These are phyloP conservation scores for Hortiboletus rubellus DNA, from an alignment of 1,284 basidiomycete genomes.

Conservation along the genomic window DNA sequence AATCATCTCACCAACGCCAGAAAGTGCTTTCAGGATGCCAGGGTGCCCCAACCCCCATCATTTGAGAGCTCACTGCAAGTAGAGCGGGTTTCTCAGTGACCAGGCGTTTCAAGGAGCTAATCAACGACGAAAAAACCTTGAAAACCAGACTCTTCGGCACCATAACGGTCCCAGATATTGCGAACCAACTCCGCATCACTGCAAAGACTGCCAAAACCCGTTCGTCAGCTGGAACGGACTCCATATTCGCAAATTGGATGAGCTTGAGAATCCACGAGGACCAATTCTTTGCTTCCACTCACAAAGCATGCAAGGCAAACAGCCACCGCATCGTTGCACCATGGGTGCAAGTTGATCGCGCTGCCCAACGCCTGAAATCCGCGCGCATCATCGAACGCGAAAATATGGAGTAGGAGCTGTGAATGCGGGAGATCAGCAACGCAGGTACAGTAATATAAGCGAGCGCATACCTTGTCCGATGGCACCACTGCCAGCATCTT, in stretches of 20 bases:
- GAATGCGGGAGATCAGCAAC: too few relatives aligned
- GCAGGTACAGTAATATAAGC: too few relatives aligned
- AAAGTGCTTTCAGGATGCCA: constrained; percentile 41
- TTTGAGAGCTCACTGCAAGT: constrained; percentile 77
- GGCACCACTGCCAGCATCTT: too few relatives aligned
- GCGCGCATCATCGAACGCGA: too few relatives aligned
- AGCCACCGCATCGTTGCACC: too few relatives aligned
- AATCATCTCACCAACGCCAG: constrained; percentile 72
- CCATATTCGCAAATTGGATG: neutral
- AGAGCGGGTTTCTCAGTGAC: constrained; percentile 85
- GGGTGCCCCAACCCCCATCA: constrained; percentile 73
- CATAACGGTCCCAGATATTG: constrained; percentile 80
- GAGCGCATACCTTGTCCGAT: too few relatives aligned
- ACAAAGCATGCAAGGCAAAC: too few relatives aligned
- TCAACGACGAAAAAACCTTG: constrained; percentile 77
- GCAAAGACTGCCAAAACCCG: constrained; percentile 57
- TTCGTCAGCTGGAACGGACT: constrained; percentile 5
- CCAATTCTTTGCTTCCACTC: too few relatives aligned
- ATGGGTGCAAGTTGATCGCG: too few relatives aligned
- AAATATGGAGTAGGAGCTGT: too few relatives aligned
- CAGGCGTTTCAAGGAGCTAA: constrained; percentile 79
- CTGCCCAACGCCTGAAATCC: too few relatives aligned
- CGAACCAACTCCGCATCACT: constrained; percentile 81
- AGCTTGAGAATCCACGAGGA: constrained; percentile 8
- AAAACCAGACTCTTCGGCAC: constrained; percentile 58